A percentile compares a stretch with the other conserved stretches of the same genome.
Evolutionary conservation across 345 rosid species (phyloP).

Genomic region (Eucalyptus melliodora): DNA sequence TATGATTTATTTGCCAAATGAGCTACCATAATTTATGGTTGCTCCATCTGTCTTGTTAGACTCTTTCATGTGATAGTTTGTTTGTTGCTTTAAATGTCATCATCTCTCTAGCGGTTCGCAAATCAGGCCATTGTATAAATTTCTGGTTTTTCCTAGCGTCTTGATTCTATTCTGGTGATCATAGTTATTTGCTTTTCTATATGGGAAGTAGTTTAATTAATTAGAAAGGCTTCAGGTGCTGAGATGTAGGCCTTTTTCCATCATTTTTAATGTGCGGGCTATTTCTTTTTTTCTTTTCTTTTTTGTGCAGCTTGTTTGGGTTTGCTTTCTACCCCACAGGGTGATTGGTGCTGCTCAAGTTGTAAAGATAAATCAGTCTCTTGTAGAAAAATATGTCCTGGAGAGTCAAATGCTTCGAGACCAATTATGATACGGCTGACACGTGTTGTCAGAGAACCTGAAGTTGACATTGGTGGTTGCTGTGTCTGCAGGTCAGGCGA

Average conservation of each 20-base stretch:
- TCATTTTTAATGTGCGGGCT: neutral
- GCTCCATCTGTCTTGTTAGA: neutral
- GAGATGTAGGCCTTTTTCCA: neutral
- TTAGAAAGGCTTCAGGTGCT: neutral
- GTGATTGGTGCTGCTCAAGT: constrained; percentile 69
- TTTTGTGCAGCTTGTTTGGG: constrained; percentile 76
- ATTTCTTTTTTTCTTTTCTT: neutral
- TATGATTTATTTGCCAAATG: neutral
- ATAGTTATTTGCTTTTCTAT: neutral
- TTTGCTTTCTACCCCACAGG: constrained; percentile 46
- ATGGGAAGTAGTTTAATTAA: neutral
- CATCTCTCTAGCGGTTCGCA: neutral
- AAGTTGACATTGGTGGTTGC: constrained; percentile 87
- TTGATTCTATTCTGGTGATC: neutral
- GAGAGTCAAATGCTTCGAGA: constrained; percentile 22
- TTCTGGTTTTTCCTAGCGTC: neutral
- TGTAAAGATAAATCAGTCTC: constrained; percentile 43
- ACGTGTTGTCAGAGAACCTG: constrained; percentile 64
- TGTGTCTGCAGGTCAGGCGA: constrained; percentile 71
- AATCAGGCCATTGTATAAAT: neutral
- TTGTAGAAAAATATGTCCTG: constrained; percentile 22
- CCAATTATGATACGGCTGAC: constrained; percentile 48
- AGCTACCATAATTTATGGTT: neutral
- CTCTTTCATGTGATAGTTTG: neutral
- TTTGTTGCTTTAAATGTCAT: neutral